These are phyloP conservation scores for Leishmania tarentolae DNA, from an alignment of 208 protist genomes.

Conservation along the genomic window DNA sequence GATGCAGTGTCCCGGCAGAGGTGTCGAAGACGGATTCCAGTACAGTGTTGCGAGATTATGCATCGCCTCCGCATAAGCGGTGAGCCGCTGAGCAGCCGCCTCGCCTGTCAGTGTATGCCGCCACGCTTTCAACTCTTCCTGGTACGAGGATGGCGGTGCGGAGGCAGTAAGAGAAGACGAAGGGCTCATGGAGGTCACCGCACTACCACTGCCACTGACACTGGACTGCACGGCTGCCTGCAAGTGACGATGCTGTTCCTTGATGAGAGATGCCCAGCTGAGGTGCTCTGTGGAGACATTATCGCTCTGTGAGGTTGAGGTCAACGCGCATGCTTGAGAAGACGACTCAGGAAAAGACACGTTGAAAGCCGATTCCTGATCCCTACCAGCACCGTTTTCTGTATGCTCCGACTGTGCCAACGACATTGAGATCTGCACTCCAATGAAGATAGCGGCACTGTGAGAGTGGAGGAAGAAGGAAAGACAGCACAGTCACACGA, in stretches of 20 bases:
- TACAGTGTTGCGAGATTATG: conserved; percentile 73
- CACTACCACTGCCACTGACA: conserved; percentile 1
- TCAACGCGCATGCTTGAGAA: not conserved
- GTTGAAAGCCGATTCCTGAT: not conserved
- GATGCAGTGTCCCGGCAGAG: not conserved
- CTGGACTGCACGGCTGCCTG: conserved; percentile 24
- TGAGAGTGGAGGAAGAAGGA: not conserved
- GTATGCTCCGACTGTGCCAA: not conserved
- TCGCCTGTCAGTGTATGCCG: conserved; percentile 27
- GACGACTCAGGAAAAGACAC: not conserved
- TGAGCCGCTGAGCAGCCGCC: conserved; percentile 33
- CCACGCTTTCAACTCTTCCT: conserved; percentile 37
- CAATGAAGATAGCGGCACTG: not conserved
- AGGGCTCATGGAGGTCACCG: not conserved
- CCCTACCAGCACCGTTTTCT: not conserved
- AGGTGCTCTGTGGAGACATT: conserved; percentile 17
- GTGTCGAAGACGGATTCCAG: conserved; percentile 38
- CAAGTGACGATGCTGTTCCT: conserved; percentile 59
- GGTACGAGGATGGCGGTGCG: not conserved
- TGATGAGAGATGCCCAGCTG: conserved; percentile 42
- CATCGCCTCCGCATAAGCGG: conserved; percentile 66
- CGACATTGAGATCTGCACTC: not conserved
- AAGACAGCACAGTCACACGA: not conserved
- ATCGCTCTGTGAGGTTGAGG: not conserved
- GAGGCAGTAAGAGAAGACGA: not conserved